phyloP scores from a whole-genome alignment of 75 land plant genomes.

The Cupressus sempervirens region DNA sequence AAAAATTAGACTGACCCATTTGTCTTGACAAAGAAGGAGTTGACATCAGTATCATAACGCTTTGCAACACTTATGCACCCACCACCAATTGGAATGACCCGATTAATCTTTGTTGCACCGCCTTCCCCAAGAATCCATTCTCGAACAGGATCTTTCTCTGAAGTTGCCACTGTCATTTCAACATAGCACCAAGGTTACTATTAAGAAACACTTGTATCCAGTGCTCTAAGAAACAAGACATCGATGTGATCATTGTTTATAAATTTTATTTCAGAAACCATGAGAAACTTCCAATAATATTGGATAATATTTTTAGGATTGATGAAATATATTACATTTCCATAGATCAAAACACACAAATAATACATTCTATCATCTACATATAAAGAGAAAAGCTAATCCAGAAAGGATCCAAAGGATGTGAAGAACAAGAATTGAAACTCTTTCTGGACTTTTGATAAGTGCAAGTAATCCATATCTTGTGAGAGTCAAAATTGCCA shows the following conservation, averaged over 20 bases:
- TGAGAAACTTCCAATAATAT: background rate
- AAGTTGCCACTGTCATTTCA: slow-evolving; percentile 49
- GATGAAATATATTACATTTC: background rate
- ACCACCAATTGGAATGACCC: slow-evolving; percentile 71
- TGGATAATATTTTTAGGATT: background rate
- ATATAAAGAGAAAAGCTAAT: background rate
- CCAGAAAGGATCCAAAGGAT: too few relatives aligned
- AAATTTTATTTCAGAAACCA: background rate
- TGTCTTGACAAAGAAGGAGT: slow-evolving; percentile 94
- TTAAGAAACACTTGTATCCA: background rate
- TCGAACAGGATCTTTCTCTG: slow-evolving; percentile 70
- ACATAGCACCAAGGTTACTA: background rate
- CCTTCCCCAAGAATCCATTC: slow-evolving; percentile 96
- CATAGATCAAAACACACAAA: background rate
- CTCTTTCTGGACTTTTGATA: too few relatives aligned
- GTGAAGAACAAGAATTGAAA: too few relatives aligned
- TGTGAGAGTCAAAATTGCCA: too few relatives aligned
- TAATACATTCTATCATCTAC: background rate
- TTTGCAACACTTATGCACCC: slow-evolving; percentile 91
- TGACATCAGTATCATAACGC: slow-evolving; percentile 86
- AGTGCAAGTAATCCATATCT: too few relatives aligned
- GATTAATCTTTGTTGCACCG: slow-evolving; percentile 65
- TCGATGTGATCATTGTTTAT: background rate
- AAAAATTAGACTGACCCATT: slow-evolving; percentile 51
- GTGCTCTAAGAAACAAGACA: background rate